Evolutionary conservation across 73 alveolate genomes (phyloP).

Genomic region (Tetrahymena malaccensis): DNA sequence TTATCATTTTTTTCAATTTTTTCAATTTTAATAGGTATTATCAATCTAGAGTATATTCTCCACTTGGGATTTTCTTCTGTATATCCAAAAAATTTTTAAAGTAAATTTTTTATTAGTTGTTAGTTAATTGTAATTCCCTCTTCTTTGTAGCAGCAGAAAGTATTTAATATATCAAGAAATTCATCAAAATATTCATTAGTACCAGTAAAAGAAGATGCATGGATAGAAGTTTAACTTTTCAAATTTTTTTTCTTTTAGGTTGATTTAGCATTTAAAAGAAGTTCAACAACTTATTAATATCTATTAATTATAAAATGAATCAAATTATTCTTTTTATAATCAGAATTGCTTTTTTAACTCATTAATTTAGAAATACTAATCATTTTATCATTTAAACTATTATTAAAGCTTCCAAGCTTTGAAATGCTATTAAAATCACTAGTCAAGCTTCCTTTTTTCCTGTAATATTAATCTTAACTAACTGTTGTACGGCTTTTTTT

Average conservation of each 20-base stretch:
- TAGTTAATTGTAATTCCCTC: neutral
- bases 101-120: neutral
- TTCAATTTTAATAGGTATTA: neutral
- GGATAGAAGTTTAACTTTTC: neutral
- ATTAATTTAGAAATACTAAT: neutral
- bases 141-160: neutral
- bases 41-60: neutral
- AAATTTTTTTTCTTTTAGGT: neutral
- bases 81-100: neutral
- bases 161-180: neutral
- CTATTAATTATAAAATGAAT: neutral
- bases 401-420: neutral
- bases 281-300: neutral
- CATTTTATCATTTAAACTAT: neutral
- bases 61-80: neutral
- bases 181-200: neutral
- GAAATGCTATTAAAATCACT: neutral
- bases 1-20: too few species aligned
- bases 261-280: neutral
- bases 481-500: neutral
- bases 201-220: neutral
- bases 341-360: neutral
- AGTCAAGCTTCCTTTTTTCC: neutral
- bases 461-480: neutral
- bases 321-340: neutral